A percentile compares a stretch with the other conserved stretches of the same genome.
Evolutionary conservation across 345 rosid genomes (phyloP).

Genomic region (Combretum micranthum): DNA sequence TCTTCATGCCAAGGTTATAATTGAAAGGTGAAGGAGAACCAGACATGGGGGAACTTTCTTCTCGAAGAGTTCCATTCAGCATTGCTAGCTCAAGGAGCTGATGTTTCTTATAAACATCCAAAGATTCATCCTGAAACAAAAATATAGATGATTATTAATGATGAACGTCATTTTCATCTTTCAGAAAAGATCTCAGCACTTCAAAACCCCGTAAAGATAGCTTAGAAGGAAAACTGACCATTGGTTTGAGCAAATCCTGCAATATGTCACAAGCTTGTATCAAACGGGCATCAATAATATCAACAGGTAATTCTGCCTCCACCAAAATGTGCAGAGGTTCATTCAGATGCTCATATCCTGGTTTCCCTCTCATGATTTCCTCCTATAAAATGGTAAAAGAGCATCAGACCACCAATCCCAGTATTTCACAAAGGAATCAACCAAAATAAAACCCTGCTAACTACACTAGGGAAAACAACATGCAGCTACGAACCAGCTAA

Average conservation of each 20-base stretch:
- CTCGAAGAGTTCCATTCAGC: constrained; percentile 87
- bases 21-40: constrained; percentile 86
- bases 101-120: constrained; percentile 94
- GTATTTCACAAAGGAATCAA: too few species aligned
- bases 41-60: constrained; percentile 93
- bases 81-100: constrained; percentile 92
- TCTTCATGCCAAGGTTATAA: constrained; percentile 86
- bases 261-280: constrained; percentile 94
- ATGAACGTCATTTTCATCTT: too few species aligned
- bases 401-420: neutral
- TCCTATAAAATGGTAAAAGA: constrained; percentile 37
- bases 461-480: too few species aligned
- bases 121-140: constrained; percentile 68
- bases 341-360: constrained; percentile 91
- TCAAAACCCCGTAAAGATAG: too few species aligned
- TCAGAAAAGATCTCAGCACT: too few species aligned
- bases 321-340: constrained; percentile 93
- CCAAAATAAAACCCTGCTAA: too few species aligned
- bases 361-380: constrained; percentile 93
- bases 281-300: constrained; percentile 83
- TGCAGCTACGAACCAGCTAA: too few species aligned
- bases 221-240: constrained; percentile 30
- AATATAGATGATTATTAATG: too few species aligned
- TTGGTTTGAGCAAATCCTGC: constrained; percentile 82
- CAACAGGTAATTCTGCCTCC: constrained; percentile 90